These are phyloP conservation scores for Lunasporangiospora selenospora DNA, from an alignment of 192 early-diverging fungal species.

Conservation along the genomic window DNA sequence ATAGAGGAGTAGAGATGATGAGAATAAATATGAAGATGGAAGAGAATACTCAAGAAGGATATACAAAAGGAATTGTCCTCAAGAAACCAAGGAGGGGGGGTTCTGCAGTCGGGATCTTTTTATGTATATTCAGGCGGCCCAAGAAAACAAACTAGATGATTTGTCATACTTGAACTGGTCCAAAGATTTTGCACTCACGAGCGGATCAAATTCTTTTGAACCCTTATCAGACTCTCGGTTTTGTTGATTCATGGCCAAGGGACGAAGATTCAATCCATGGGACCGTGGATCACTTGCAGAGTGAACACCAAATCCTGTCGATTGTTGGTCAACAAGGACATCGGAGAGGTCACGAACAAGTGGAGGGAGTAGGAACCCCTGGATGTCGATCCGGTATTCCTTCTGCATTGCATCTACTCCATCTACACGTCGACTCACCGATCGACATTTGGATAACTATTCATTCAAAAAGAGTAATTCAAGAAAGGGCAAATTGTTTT, in stretches of 20 bases:
- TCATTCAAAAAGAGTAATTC: not conserved
- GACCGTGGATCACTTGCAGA: conserved; percentile 27
- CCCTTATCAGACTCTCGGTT: not conserved
- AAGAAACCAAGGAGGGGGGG: too few relatives aligned
- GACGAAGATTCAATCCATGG: conserved; percentile 31
- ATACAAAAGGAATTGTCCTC: too few relatives aligned
- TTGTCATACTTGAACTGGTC: conserved; percentile 27
- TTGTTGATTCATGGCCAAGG: not conserved
- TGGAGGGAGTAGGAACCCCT: conserved; percentile 18
- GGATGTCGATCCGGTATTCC: conserved; percentile 39
- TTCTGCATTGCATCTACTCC: conserved; percentile 25
- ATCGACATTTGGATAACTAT: conserved; percentile 34
- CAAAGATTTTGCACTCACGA: conserved; percentile 19
- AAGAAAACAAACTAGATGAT: not conserved
- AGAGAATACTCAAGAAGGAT: not conserved
- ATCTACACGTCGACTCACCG: conserved; percentile 13
- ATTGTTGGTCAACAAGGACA: conserved; percentile 4
- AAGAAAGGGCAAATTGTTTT: not conserved
- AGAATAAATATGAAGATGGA: too few relatives aligned
- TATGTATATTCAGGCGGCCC: conserved; percentile 12
- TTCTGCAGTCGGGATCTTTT: too few relatives aligned
- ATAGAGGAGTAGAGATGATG: too few relatives aligned
- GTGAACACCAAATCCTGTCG: conserved; percentile 4
- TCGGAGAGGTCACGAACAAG: conserved; percentile 4
- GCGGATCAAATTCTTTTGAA: not conserved